These are phyloP conservation scores for Aspergillus sp. DNA, from an alignment of 2,329 filamentous ascomycete species.

Conservation along the genomic window DNA sequence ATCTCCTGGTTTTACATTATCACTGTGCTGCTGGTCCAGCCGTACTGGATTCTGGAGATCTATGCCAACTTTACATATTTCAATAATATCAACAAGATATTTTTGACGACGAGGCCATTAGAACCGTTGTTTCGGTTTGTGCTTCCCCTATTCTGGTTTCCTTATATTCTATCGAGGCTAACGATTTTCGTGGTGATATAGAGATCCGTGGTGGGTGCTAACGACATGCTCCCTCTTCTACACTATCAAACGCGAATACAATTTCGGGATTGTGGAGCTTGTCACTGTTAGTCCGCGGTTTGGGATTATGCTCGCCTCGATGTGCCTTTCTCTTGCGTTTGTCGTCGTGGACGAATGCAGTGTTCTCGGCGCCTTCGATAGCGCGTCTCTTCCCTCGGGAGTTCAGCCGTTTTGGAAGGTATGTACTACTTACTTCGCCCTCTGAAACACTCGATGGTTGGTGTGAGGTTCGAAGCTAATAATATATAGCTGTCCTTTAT, in stretches of 20 bases:
- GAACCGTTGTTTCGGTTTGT: conserved; percentile 59
- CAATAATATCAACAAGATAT: conserved; percentile 54
- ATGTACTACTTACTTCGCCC: not conserved
- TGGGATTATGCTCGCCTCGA: conserved; percentile 60
- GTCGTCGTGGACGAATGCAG: conserved; percentile 62
- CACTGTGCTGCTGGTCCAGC: conserved; percentile 58
- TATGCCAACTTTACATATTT: conserved; percentile 67
- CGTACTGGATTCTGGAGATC: conserved; percentile 65
- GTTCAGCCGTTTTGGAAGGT: conserved; percentile 66
- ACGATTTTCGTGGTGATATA: conserved; percentile 16
- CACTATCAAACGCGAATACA: conserved; percentile 63
- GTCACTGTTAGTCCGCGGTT: conserved; percentile 64
- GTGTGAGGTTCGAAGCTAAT: not conserved
- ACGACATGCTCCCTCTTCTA: conserved; percentile 60
- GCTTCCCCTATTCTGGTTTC: not conserved
- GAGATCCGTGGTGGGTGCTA: conserved; percentile 69
- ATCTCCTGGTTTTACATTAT: conserved; percentile 57
- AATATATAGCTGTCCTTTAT: conserved; percentile 52
- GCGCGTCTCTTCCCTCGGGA: conserved; percentile 47
- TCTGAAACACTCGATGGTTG: too few relatives aligned
- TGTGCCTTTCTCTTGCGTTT: conserved; percentile 61
- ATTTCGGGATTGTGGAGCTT: conserved; percentile 58
- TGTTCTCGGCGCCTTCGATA: conserved; percentile 52
- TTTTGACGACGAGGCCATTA: conserved; percentile 56
- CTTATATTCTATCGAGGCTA: not conserved